Base-by-base conservation (phyloP, 352 stramenopile genomes). In the Phytophthora gonapodyides region DNA sequence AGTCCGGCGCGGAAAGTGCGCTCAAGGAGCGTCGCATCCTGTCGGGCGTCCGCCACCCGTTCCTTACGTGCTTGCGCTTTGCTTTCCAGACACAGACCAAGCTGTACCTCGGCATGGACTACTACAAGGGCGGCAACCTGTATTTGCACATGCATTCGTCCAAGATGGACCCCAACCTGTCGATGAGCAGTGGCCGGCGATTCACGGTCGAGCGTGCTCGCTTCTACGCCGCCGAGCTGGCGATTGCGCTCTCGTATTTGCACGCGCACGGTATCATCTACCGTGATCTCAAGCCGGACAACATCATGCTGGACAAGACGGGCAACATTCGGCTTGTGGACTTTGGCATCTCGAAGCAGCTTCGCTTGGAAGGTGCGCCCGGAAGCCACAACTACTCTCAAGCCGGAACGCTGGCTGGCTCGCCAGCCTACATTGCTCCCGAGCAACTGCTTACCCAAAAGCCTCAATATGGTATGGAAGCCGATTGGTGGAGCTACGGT, bases 401-500 rank as follows among this genome's bases (percentile, higher is more conserved):
- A 16, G 89, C 87, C 5, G 75, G 84, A 24, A 94, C 87, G 15
- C 58, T 96, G 1, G 87, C 84, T 1, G 87, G 87, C 10, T 96
- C 87, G 27, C 87, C 87, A 31, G 87, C 84, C 17, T 96, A 96
- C 61, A 96, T 94, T 63, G 84, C 87, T 19, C 87, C 87, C 2
- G 87, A 96, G 71, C 84, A 93, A 33, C 47, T 96, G 21, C 63
- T 90, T 37, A 91, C 84, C 16, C 84, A 94, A 59, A 91, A 92
- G 67, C 84, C 87, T 19, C 77, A 89, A 64, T 96, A 96, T 65
- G 85, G 84, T 35, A 91, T 91, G 77, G 82, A 83, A 34, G 89
- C 88, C 16, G 90, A 97, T 66, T 97, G 89, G 89, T 97, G 89
- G 89, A 96, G 87, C 55, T 93, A 96, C 45, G 90, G 90, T 42